A percentile compares a stretch with the other conserved stretches of the same genome.
Evolutionary conservation across 2,329 filamentous ascomycete genomes (phyloP).

Genomic region (Cladosporium sp.): DNA sequence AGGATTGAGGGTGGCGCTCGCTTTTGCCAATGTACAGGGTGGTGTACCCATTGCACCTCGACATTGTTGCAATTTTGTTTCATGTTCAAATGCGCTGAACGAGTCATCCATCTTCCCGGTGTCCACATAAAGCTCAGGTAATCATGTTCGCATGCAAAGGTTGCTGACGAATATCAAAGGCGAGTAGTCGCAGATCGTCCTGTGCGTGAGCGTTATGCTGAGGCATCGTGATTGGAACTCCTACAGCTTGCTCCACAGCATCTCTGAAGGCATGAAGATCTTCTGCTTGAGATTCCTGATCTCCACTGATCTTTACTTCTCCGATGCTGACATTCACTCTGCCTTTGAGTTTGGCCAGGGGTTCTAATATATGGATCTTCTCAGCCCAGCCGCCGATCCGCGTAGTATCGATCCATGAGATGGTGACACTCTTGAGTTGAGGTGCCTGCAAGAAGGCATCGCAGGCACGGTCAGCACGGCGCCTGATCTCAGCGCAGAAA

Average conservation of each 20-base stretch:
- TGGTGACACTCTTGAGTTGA: constrained; percentile 28
- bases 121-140: not conserved
- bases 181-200: constrained; percentile 29
- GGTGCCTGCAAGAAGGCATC: constrained; percentile 31
- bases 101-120: too few relatives aligned
- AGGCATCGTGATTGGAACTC: constrained; percentile 17
- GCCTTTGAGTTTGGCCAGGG: constrained; percentile 24
- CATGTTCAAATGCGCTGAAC: not conserved
- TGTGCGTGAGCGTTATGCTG: constrained; percentile 18
- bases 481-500: constrained; percentile 35
- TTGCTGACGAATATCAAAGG: constrained; percentile 32
- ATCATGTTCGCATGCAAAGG: constrained; percentile 1
- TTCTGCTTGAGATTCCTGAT: constrained; percentile 28
- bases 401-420: constrained; percentile 38
- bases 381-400: constrained; percentile 28
- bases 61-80: not conserved
- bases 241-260: constrained; percentile 28
- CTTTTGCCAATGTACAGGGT: not conserved
- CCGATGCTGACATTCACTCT: constrained; percentile 20
- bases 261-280: constrained; percentile 26
- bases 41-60: not conserved
- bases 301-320: constrained; percentile 30
- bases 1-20: not conserved
- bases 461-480: constrained; percentile 31
- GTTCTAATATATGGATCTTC: constrained; percentile 32